Evolutionary conservation across 768 basidiomycete genomes (phyloP).

Genomic region (Suillus sp.): DNA sequence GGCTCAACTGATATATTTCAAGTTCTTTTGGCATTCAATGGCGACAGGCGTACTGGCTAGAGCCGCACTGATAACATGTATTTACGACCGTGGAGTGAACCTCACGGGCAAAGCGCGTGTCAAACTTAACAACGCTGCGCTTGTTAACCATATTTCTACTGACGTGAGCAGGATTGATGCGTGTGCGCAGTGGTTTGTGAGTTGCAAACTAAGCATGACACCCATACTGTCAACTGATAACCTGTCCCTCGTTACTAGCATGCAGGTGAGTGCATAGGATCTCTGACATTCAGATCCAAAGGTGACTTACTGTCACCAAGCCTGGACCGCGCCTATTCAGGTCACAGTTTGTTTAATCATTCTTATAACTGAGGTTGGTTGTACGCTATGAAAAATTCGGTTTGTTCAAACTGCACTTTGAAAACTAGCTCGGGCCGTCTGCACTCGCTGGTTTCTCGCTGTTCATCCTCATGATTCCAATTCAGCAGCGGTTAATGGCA

Average conservation of each 20-base stretch:
- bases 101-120: slow-evolving; percentile 69
- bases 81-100: slow-evolving; percentile 69
- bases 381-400: not conserved
- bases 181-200: slow-evolving; percentile 73
- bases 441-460: slow-evolving; percentile 71
- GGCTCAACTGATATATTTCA: not conserved
- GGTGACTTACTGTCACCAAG: slow-evolving; percentile 26
- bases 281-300: not conserved
- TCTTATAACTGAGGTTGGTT: slow-evolving; percentile 54
- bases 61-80: slow-evolving; percentile 64
- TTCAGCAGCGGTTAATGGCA: slow-evolving; percentile 67
- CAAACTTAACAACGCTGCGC: slow-evolving; percentile 57
- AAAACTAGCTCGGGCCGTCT: slow-evolving; percentile 60
- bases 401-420: not conserved
- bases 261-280: slow-evolving; percentile 34
- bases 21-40: slow-evolving; percentile 78
- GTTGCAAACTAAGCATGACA: slow-evolving; percentile 25
- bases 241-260: slow-evolving; percentile 33
- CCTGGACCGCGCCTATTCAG: slow-evolving; percentile 74
- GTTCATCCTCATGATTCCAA: slow-evolving; percentile 61
- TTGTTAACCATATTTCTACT: slow-evolving; percentile 64
- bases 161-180: slow-evolving; percentile 67
- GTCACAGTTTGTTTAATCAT: slow-evolving; percentile 60
- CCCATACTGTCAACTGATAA: not conserved
- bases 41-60: slow-evolving; percentile 64